Conservation (phyloP, 31 red algal species). For the Asparagopsis taxiformis region DNA sequence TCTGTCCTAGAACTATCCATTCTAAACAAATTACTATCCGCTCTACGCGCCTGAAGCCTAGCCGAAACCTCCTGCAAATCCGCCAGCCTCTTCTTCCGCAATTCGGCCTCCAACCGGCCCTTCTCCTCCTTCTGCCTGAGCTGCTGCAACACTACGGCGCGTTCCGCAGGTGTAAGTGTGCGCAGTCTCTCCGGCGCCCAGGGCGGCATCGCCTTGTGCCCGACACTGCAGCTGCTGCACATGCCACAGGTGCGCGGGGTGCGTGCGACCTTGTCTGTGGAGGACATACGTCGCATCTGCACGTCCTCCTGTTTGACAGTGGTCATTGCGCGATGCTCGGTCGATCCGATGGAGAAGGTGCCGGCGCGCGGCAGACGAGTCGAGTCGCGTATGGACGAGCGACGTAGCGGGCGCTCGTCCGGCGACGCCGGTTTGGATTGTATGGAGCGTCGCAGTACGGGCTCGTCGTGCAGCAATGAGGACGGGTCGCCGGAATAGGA, state of each 20-base stretch:
- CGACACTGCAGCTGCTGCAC: constrained; percentile 47
- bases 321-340: too few relatives aligned
- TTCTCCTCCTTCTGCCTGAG: constrained; percentile 48
- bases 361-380: constrained; percentile 32
- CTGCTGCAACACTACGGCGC: constrained; percentile 27
- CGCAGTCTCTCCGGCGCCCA: constrained; percentile 64
- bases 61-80: constrained; percentile 10
- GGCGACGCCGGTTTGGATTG: too few relatives aligned
- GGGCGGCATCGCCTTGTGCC: constrained; percentile 32
- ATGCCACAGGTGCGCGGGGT: constrained; percentile 36
- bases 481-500: not conserved
- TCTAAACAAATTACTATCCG: too few relatives aligned
- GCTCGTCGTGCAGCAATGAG: too few relatives aligned
- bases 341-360: constrained; percentile 30
- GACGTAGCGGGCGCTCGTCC: too few relatives aligned
- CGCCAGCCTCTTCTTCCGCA: constrained; percentile 22
- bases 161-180: constrained; percentile 24
- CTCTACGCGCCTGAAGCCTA: constrained; percentile 12
- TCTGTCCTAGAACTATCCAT: not conserved
- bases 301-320: too few relatives aligned
- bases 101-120: constrained; percentile 48
- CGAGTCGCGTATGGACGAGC: not conserved
- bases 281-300: not conserved
- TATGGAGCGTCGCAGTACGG: too few relatives aligned
- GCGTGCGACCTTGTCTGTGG: constrained; percentile 2